Evolutionary conservation across 1,284 basidiomycete species (phyloP).

Genomic region (Albatrellus sp.): DNA sequence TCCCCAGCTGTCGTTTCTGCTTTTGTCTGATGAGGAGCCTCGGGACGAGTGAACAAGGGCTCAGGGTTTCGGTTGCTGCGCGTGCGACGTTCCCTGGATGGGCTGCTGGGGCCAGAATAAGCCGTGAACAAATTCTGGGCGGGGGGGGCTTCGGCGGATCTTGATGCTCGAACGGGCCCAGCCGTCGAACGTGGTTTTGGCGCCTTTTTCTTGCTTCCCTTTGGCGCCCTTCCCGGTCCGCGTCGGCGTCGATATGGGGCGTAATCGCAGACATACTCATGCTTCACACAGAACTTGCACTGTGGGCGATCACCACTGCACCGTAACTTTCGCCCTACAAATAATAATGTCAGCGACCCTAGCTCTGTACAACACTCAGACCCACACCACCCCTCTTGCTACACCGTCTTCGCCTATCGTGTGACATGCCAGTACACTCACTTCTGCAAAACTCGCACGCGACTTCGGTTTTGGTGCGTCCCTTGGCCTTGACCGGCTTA

Average conservation of each 20-base stretch:
- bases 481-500: conserved; percentile 21
- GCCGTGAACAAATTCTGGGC: no score
- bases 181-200: conserved; percentile 3
- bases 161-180: background rate
- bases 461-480: conserved; percentile 31
- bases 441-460: conserved; percentile 68
- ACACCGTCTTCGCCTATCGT: no score
- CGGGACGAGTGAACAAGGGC: no score
- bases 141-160: background rate
- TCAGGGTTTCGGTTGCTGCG: no score
- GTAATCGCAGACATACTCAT: conserved; percentile 40
- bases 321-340: conserved; percentile 52
- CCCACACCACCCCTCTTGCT: conserved; percentile 1
- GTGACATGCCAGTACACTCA: conserved; percentile 19
- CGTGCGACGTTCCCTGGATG: no score
- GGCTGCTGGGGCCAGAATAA: background rate
- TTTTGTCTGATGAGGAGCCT: no score
- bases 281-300: conserved; percentile 45
- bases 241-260: conserved; percentile 41
- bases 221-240: conserved; percentile 58
- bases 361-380: background rate
- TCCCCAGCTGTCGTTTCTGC: no score
- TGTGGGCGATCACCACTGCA: conserved; percentile 53
- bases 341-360: background rate
- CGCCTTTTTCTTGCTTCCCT: conserved; percentile 23